Evolutionary conservation across 2,329 filamentous ascomycete genomes (phyloP).

Genomic region (Aspergillus aculeatus): DNA sequence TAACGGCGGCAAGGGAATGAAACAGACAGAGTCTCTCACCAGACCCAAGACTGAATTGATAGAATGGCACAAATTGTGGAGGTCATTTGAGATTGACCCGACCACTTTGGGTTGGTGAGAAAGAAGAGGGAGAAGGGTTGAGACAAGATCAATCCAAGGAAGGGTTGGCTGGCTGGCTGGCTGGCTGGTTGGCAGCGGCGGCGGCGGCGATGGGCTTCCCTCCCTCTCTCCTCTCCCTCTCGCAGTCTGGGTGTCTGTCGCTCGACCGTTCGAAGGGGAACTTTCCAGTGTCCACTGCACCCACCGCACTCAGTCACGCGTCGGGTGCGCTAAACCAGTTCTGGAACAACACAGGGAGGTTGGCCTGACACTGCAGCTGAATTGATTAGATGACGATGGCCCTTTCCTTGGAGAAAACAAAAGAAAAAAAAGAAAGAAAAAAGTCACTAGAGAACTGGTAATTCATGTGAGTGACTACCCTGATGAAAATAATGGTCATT

Average conservation of each 20-base stretch:
- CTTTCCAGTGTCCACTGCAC: slow-evolving; percentile 13
- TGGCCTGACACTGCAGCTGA: slow-evolving; percentile 9
- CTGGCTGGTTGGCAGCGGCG: not conserved
- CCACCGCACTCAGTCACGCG: slow-evolving; percentile 32
- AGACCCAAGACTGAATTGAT: slow-evolving; percentile 19
- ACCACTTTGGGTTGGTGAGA: slow-evolving; percentile 24
- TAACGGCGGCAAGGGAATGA: slow-evolving; percentile 2
- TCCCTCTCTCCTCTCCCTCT: slow-evolving; percentile 6
- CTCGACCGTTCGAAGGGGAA: slow-evolving; percentile 29
- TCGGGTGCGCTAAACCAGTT: slow-evolving; percentile 37
- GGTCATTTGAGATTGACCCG: slow-evolving; percentile 25
- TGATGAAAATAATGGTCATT: no score
- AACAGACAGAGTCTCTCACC: slow-evolving; percentile 19
- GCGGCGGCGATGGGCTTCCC: not conserved
- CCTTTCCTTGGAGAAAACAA: no score
- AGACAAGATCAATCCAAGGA: slow-evolving; percentile 18
- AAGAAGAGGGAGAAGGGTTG: slow-evolving; percentile 9
- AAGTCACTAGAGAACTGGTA: no score
- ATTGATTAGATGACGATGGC: not conserved
- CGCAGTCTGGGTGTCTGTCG: slow-evolving; percentile 18
- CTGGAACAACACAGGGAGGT: slow-evolving; percentile 15
- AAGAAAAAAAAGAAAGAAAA: no score
- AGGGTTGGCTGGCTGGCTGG: slow-evolving; percentile 2
- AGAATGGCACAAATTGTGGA: slow-evolving; percentile 16
- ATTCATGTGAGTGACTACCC: no score